Evolutionary conservation across 83 land plant genomes (phyloP).

Genomic region (Larix sibirica): DNA sequence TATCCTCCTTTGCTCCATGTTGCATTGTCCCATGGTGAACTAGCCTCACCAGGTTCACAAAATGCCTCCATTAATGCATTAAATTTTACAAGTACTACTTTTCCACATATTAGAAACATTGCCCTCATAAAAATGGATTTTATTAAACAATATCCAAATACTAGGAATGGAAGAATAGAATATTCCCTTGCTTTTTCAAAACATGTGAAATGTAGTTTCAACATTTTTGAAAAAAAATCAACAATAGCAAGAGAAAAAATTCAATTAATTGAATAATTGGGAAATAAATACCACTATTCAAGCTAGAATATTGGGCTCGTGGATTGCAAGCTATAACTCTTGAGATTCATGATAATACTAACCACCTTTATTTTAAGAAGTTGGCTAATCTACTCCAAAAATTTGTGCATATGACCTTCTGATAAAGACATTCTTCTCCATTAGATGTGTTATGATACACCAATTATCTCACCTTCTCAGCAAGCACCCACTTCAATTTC

Average conservation of each 20-base stretch:
- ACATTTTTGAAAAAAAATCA: not conserved
- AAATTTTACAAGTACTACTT: no score
- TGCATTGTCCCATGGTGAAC: no score
- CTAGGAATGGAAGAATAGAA: slow-evolving; percentile 10
- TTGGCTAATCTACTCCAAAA: not conserved
- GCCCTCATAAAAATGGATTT: not conserved
- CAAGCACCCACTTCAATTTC: slow-evolving; percentile 34
- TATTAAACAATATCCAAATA: not conserved
- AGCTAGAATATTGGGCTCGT: not conserved
- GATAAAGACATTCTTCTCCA: not conserved
- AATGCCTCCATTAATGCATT: no score
- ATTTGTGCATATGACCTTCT: not conserved
- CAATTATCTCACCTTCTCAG: slow-evolving; percentile 32
- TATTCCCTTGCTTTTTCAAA: not conserved
- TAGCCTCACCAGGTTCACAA: no score
- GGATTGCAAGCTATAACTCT: no score
- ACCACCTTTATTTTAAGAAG: not conserved
- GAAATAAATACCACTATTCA: not conserved
- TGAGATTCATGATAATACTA: no score
- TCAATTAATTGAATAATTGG: slow-evolving; percentile 12
- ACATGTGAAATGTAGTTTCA: not conserved
- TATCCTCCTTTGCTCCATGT: no score
- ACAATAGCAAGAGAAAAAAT: not conserved
- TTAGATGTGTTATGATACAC: not conserved
- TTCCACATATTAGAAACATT: not conserved